Base-by-base conservation (phyloP, 2,329 filamentous ascomycete genomes). In the Colletotrichum sp. region DNA sequence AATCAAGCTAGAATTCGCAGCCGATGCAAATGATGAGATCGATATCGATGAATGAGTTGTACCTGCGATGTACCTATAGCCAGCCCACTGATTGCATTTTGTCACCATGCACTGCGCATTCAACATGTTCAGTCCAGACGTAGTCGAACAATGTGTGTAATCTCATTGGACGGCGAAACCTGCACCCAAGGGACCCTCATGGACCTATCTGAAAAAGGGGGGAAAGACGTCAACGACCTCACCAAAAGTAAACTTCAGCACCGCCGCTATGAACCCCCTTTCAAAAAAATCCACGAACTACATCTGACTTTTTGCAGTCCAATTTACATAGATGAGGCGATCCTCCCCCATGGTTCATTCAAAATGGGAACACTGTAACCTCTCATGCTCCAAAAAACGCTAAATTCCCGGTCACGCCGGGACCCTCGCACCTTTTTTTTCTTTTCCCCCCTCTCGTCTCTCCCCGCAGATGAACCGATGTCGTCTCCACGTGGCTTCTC, bases 251-350 rank as follows among this genome's bases (percentile, higher is more conserved):
- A 8, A 21, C n/a, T 47, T 4, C n/a, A 47, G 38, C 38, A 47
- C 38, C 3, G 9, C 38, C 3, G 38, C 33, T 9, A 47, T 12
- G 38, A 47, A 47, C 43, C 43, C 11, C 1, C 18, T 47, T 47
- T 47, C n/a, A 12, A n/a, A 0, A 4, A 21, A 21, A 1, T n/a
- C 43, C 43, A 13, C 11, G 11, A 47, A 21, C 43, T 0, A 1
- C n/a, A n/a, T 47, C 43, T 2, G n/a, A 47, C 9, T 47, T 51
- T 51, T 21, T 21, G 2, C n/a, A 21, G 0, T 4, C 2, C n/a
- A 51, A 21, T 18, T 43, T 51, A 21, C 2, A 21, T 13, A 21
- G 0, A 51, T 51, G 21, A 11, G 0, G 0, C 11, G n/a, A 51
- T 51, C n/a, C n/a, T 21, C 43, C 43, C 18, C 43, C 11, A 21